Base-by-base conservation (phyloP, 1,139 yeast species). In the Suhomyces yuchorum region DNA sequence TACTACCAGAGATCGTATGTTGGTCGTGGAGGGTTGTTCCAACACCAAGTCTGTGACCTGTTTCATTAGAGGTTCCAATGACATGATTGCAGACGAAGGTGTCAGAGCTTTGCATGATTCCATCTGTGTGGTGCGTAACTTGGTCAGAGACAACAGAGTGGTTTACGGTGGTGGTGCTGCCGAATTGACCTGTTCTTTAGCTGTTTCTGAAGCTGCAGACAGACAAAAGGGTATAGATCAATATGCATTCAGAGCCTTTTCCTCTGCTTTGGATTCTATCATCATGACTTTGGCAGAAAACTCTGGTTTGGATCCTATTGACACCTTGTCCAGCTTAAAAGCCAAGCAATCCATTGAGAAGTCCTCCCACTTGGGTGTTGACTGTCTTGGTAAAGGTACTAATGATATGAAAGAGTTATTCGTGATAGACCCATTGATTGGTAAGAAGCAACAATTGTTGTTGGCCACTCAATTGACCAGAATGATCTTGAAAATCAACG, bases 91-190 rank as follows among this genome's bases (percentile, higher is more conserved):
- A 26, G 98, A 93, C 59, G 99, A 95, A 73, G 96, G 97, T 48
- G 83, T 89, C 57, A 84, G 99, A 69, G 98, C 99, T 1, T 78
- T 95, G 51, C 99, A 93, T 64, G 99, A 95, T 66, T 90, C 99
- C 5, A 75, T 95, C 51, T 93, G 99, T 73, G 99, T 95, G 45
- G 99, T 95, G 30, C 88, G 99, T 73, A 95, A 95, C 71, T 80
- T 95, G 64, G 86, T 95, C 48, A 84, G 87, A 63, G 98, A 95
- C 66, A 86, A 84, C 65, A 81, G 97, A 68, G 90, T 95, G 42
- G 98, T 95, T 14, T 95, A 95, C 63, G 99, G 99, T 55, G 99
- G 99, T 58, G 99, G 99, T 59, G 97, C 99, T 18, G 95, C 98
- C 22, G 99, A 95, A 71, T 83, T 93, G 48, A 78, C 97, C 1